These are phyloP conservation scores for Aspergillus cejpii DNA, from an alignment of 2,329 filamentous ascomycete genomes.

Conservation along the genomic window DNA sequence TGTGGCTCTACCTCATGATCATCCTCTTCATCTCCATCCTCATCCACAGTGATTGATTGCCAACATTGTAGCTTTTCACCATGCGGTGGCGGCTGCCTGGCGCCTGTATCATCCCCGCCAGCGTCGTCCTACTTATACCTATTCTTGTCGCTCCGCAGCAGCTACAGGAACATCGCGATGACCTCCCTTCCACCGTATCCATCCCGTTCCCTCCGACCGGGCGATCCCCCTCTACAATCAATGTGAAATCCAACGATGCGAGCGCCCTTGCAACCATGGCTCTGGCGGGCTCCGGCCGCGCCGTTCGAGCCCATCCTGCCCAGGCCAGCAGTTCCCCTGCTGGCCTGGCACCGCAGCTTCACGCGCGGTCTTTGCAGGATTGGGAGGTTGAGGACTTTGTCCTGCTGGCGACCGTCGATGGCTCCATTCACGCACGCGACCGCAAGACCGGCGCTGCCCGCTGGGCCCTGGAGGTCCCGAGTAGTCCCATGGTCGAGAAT, in stretches of 20 bases:
- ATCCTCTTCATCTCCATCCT: background rate
- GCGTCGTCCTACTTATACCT: conserved; percentile 55
- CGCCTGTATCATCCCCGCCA: conserved; percentile 49
- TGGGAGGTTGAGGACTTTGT: conserved; percentile 99
- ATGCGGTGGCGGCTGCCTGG: conserved; percentile 62
- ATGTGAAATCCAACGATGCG: conserved; percentile 57
- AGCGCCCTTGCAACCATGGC: conserved; percentile 96
- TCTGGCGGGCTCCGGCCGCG: conserved; percentile 67
- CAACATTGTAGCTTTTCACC: conserved; percentile 37
- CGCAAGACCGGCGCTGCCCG: conserved; percentile 74
- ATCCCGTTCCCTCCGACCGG: conserved; percentile 23
- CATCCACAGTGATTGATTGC: conserved; percentile 6
- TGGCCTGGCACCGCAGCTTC: conserved; percentile 72
- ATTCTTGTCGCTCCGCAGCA: conserved; percentile 61
- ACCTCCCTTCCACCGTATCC: conserved; percentile 25
- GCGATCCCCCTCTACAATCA: conserved; percentile 19
- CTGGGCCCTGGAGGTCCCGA: conserved; percentile 73
- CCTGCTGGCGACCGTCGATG: conserved; percentile 99
- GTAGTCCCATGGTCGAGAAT: conserved; percentile 85
- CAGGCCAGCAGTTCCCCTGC: conserved; percentile 57
- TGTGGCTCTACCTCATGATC: too few species aligned
- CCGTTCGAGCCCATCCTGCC: conserved; percentile 92
- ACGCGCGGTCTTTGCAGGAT: conserved; percentile 95
- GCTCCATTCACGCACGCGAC: conserved; percentile 86
- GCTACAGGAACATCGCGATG: conserved; percentile 40